These are phyloP conservation scores for Quercus cerris DNA, from an alignment of 306 rosid species.

Conservation along the genomic window DNA sequence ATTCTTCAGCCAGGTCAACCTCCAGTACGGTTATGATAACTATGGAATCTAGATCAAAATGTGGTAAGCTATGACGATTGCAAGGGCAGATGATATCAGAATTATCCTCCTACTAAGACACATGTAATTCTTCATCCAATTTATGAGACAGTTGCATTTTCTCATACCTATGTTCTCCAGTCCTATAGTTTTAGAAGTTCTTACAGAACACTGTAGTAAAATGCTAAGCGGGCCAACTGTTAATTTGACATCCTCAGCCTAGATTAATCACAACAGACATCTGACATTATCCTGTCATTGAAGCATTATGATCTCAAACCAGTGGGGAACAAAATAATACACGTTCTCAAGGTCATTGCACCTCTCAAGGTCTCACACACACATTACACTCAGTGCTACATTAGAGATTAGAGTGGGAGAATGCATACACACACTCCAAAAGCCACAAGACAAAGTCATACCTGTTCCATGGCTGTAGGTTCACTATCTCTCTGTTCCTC, in stretches of 20 bases:
- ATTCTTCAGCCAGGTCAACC: no score
- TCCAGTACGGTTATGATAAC: no score
- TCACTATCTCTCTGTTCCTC: slow-evolving; percentile 47
- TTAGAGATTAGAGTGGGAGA: neutral
- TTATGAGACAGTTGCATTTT: no score
- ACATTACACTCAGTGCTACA: neutral
- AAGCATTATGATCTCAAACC: neutral
- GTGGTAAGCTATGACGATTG: no score
- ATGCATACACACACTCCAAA: neutral
- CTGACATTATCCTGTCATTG: neutral
- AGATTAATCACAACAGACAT: neutral
- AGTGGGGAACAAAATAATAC: neutral
- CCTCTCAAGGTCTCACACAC: neutral
- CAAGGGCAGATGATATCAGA: no score
- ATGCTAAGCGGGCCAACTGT: no score
- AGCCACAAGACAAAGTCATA: slow-evolving; percentile 13
- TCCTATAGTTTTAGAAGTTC: neutral
- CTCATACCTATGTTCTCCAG: neutral
- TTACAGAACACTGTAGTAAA: neutral
- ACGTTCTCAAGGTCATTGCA: neutral
- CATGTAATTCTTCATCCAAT: no score
- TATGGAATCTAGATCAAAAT: no score
- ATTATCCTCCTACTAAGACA: no score
- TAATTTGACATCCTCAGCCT: neutral
- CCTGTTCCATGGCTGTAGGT: slow-evolving; percentile 75